These are phyloP conservation scores for Globisporangium rhizosaccharum DNA, from an alignment of 352 stramenopile species.

Conservation along the genomic window DNA sequence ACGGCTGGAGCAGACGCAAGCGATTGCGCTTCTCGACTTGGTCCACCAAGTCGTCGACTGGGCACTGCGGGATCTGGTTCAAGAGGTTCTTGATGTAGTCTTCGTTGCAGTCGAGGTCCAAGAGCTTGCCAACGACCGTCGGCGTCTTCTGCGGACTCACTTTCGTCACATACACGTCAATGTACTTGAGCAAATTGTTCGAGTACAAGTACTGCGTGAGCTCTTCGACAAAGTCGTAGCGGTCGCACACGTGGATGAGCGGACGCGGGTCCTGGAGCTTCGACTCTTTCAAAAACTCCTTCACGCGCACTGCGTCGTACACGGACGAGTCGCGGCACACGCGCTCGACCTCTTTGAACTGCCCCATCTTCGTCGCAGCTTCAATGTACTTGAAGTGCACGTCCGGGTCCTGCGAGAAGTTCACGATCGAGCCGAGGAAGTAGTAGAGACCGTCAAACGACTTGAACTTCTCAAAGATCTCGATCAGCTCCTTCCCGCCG, in stretches of 20 bases:
- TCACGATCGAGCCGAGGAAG: conserved; percentile 98
- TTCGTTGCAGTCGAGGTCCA: conserved; percentile 98
- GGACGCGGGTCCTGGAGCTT: conserved; percentile 98
- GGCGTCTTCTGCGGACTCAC: conserved; percentile 97
- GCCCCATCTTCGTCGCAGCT: conserved; percentile 98
- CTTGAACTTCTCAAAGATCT: conserved; percentile 99
- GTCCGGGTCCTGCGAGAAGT: conserved; percentile 96
- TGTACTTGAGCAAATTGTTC: conserved; percentile 99
- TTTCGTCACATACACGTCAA: conserved; percentile 99
- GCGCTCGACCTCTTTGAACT: conserved; percentile 99
- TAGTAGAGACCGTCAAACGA: conserved; percentile 98
- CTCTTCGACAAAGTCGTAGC: conserved; percentile 99
- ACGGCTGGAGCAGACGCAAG: conserved; percentile 97
- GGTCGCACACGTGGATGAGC: conserved; percentile 99
- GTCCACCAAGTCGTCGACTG: conserved; percentile 98
- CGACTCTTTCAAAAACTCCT: conserved; percentile 99
- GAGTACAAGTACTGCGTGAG: conserved; percentile 99
- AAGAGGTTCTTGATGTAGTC: conserved; percentile 99
- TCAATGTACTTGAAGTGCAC: conserved; percentile 99
- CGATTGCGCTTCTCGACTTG: conserved; percentile 99
- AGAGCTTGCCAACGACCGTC: conserved; percentile 98
- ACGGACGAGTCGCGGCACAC: conserved; percentile 99
- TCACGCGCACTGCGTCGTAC: conserved; percentile 98
- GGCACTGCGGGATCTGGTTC: conserved; percentile 94
- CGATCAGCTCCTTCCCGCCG: conserved; percentile 92